Evolutionary conservation across 176 grass and related monocot species (phyloP), one percentile per base, ranked within the genome.

Genomic region (Themeda triandra): DNA sequence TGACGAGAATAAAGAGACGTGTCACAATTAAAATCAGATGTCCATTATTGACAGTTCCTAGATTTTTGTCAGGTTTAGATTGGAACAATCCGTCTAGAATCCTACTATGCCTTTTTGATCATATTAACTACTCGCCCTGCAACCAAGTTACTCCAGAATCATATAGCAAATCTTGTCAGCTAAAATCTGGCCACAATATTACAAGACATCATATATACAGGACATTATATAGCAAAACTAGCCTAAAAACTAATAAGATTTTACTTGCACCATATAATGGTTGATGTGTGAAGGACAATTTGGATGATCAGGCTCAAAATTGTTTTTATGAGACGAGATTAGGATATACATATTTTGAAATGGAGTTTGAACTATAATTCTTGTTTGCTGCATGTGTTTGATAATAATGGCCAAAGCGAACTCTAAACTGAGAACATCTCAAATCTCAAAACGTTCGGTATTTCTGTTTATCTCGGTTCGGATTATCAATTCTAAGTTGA

Each of bases 381-480:
- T 87, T 28, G 4, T 78, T 65, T 88, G 46, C 19, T 70, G n/a
- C 44, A 21, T 53, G 78, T 39, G 24, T 37, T 39, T 49, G 24
- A 54, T 36, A 81, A 49, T 25, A 10, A 24, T n/a, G 19, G 39
- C 19, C 14, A 75, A 32, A 83, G 40, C 19, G 48, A 65, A 79
- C 42, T 71, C 40, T 77, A 42, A 87, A 74, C 59, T 42, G 29
- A n/a, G 45, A 24, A 64, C n/a, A 12, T 29, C 2, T 77, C 31
- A 80, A 75, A 75, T 87, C 65, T 86, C 36, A 66, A 59, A 76
- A 48, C 21, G 17, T 4, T 46, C 9, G 44, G 13, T 32, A 71
- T 63, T 78, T 83, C 40, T 23, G n/a, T 42, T 71, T 64, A 32
- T n/a, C 21, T 29, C 10, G 51, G 53, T 67, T 76, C 76, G 4